These are phyloP conservation scores for Pyrrhoderma lamaoense DNA, from an alignment of 1,284 basidiomycete species.

Conservation along the genomic window DNA sequence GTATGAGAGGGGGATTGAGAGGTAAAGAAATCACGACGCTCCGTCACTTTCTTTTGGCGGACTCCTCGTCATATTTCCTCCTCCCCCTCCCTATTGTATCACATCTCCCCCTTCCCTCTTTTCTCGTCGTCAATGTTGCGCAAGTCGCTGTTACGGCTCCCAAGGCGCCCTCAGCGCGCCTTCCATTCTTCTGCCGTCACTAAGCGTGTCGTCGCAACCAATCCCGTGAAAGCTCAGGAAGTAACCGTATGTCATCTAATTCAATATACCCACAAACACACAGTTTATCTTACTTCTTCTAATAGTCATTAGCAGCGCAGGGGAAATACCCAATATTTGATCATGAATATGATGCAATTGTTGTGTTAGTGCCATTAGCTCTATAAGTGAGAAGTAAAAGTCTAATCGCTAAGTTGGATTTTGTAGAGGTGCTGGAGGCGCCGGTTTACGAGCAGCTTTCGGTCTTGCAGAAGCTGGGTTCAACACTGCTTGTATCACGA, in stretches of 20 bases:
- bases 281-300: conserved; percentile 16
- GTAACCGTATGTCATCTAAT: conserved; percentile 60
- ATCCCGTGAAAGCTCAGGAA: conserved; percentile 78
- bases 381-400: background rate
- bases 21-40: too few relatives aligned
- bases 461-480: conserved; percentile 98
- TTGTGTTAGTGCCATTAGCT: conserved; percentile 62
- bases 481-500: conserved; percentile 98
- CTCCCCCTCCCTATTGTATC: conserved; percentile 2
- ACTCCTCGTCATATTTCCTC: conserved; percentile 4
- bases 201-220: conserved; percentile 63
- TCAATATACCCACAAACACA: too few relatives aligned
- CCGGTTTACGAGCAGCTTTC: conserved; percentile 96
- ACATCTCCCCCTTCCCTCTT: conserved; percentile 15
- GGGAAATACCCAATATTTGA: conserved; percentile 95
- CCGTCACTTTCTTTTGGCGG: too few relatives aligned
- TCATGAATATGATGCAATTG: conserved; percentile 95
- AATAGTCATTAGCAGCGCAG: conserved; percentile 58
- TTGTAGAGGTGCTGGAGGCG: conserved; percentile 89
- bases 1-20: too few relatives aligned
- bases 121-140: conserved; percentile 21
- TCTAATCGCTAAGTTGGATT: conserved; percentile 1
- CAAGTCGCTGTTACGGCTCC: conserved; percentile 34
- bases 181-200: conserved; percentile 58
- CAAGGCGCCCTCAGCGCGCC: conserved; percentile 42